Evolutionary conservation across 805 yeast genomes (phyloP).

Genomic region (Candida lessepsii): DNA sequence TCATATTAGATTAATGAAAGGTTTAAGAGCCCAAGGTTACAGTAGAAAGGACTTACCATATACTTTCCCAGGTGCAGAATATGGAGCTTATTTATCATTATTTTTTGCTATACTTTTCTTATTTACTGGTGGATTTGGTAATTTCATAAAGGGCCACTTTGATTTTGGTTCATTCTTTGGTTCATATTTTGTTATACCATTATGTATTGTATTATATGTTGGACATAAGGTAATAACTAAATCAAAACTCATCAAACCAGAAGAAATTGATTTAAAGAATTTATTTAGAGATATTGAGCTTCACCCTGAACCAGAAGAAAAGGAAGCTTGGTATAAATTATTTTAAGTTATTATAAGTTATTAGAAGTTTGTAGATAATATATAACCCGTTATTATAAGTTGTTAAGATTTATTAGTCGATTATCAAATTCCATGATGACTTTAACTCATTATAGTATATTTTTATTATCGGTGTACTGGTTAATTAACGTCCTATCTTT

Average conservation of each 20-base stretch:
- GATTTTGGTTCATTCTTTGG: slow-evolving; percentile 60
- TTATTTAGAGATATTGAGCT: slow-evolving; percentile 26
- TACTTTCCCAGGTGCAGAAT: slow-evolving; percentile 28
- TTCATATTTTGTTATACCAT: slow-evolving; percentile 67
- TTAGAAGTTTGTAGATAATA: no score
- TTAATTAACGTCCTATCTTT: no score
- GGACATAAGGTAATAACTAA: slow-evolving; percentile 53
- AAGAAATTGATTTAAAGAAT: slow-evolving; percentile 28
- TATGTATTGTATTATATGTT: slow-evolving; percentile 49
- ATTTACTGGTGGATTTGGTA: slow-evolving; percentile 69
- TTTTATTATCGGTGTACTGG: no score
- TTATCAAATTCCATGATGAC: no score
- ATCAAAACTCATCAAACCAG: slow-evolving; percentile 28
- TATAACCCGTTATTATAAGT: no score
- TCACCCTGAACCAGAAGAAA: slow-evolving; percentile 25
- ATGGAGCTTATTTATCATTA: slow-evolving; percentile 28
- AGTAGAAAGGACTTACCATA: slow-evolving; percentile 21
- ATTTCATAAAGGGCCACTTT: slow-evolving; percentile 55
- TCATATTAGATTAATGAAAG: slow-evolving; percentile 56
- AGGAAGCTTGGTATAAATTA: not conserved
- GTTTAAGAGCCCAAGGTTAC: slow-evolving; percentile 19
- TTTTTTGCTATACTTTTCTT: slow-evolving; percentile 39
- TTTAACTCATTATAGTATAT: no score
- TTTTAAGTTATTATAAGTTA: not conserved
- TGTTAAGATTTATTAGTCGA: no score